These are phyloP conservation scores for Phytophthora citrophthora DNA, from an alignment of 352 stramenopile genomes.

Conservation along the genomic window DNA sequence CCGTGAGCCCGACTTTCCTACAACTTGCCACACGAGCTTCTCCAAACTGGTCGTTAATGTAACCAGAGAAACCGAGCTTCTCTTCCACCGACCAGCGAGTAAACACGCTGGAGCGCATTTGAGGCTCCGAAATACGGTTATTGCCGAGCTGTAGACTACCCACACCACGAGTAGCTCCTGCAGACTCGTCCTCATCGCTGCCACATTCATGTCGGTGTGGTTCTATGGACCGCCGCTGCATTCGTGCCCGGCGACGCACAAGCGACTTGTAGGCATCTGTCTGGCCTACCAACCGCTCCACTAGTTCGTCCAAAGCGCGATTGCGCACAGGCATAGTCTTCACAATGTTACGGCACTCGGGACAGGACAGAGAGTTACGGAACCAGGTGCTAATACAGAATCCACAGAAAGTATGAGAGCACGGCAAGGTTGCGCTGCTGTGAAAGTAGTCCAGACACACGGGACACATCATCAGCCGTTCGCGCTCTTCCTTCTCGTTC, in stretches of 20 bases:
- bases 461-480: slow-evolving; percentile 79
- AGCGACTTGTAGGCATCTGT: slow-evolving; percentile 63
- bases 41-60: slow-evolving; percentile 62
- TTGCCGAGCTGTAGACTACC: slow-evolving; percentile 22
- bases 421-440: slow-evolving; percentile 75
- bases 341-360: slow-evolving; percentile 73
- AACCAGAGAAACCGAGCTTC: slow-evolving; percentile 50
- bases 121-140: slow-evolving; percentile 8
- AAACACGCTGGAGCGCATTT: slow-evolving; percentile 55
- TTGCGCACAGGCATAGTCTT: slow-evolving; percentile 78
- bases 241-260: slow-evolving; percentile 40
- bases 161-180: slow-evolving; percentile 33
- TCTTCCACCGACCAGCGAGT: slow-evolving; percentile 57
- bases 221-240: slow-evolving; percentile 29
- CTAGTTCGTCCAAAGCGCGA: slow-evolving; percentile 81
- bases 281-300: slow-evolving; percentile 69
- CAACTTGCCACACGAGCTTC: slow-evolving; percentile 65
- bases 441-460: slow-evolving; percentile 88
- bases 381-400: slow-evolving; percentile 85
- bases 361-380: slow-evolving; percentile 74
- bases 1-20: slow-evolving; percentile 70
- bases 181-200: slow-evolving; percentile 23
- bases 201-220: slow-evolving; percentile 15
- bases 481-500: slow-evolving; percentile 49
- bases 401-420: slow-evolving; percentile 87